Conservation (phyloP, 2,329 filamentous ascomycete genomes). For the Biscogniauxia sp. region DNA sequence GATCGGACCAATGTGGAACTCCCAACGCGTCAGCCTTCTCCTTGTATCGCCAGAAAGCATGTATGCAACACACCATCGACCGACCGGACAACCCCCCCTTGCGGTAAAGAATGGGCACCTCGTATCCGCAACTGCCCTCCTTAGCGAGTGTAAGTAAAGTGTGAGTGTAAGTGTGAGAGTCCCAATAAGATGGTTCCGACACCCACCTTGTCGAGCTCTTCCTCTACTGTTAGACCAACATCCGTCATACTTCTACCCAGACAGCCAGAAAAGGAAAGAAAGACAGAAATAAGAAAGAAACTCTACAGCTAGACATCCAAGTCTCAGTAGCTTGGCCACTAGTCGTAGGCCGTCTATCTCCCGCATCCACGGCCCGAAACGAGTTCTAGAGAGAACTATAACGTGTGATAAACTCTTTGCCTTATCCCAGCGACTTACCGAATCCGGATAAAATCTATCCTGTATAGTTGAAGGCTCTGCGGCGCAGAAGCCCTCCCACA, state of each 20-base stretch:
- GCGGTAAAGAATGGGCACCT: background rate
- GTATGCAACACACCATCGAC: background rate
- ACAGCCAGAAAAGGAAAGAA: no score
- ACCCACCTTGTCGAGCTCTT: background rate
- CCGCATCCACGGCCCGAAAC: background rate
- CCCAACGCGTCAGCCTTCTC: conserved; percentile 24
- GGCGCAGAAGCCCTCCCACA: conserved; percentile 11
- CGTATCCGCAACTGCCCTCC: background rate
- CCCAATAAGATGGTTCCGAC: background rate
- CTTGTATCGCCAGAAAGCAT: background rate
- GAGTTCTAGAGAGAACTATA: background rate
- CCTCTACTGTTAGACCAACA: background rate
- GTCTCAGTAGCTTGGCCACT: background rate
- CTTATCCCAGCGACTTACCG: background rate
- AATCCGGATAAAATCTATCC: conserved; percentile 1
- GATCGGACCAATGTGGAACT: conserved; percentile 24
- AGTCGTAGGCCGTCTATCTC: background rate
- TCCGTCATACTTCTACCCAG: background rate
- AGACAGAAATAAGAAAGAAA: no score
- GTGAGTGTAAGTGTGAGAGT: background rate
- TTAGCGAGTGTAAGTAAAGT: background rate
- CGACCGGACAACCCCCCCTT: no score
- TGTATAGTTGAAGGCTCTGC: conserved; percentile 6
- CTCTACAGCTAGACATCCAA: background rate
- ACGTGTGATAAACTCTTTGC: background rate